Conservation (phyloP, 768 basidiomycete genomes). For the Grammothele lineata region DNA sequence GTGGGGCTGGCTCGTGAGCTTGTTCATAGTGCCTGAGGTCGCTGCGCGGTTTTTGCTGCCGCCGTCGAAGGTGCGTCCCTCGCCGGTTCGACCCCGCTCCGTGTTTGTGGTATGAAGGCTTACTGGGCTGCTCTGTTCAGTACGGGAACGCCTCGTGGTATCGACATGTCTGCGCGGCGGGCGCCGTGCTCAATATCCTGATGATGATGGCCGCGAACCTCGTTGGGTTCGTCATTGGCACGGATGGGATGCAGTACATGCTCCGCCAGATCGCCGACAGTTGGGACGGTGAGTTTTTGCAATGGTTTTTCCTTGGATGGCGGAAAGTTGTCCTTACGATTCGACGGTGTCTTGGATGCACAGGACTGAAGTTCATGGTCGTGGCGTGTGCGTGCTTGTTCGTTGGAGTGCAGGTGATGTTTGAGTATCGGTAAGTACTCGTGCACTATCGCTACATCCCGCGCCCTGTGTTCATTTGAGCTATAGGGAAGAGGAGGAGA, state of each 20-base stretch:
- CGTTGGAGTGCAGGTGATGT: slow-evolving; percentile 86
- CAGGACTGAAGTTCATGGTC: slow-evolving; percentile 66
- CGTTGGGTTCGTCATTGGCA: slow-evolving; percentile 90
- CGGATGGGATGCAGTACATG: slow-evolving; percentile 74
- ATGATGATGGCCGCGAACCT: slow-evolving; percentile 93
- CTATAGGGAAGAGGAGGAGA: slow-evolving; percentile 29
- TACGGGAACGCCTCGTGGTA: slow-evolving; percentile 73
- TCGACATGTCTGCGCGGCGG: slow-evolving; percentile 77
- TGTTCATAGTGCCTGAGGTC: slow-evolving; percentile 89
- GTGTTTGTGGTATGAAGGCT: not conserved
- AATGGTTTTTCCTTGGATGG: not conserved
- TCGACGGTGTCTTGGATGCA: no score
- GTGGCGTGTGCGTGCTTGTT: slow-evolving; percentile 64
- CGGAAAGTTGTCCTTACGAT: no score
- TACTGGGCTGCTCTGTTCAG: slow-evolving; percentile 33
- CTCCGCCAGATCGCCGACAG: slow-evolving; percentile 56
- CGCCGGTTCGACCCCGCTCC: no score
- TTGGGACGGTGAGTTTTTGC: slow-evolving; percentile 52
- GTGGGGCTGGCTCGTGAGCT: slow-evolving; percentile 94
- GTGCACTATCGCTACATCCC: not conserved
- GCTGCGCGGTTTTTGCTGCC: slow-evolving; percentile 58
- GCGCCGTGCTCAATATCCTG: slow-evolving; percentile 78
- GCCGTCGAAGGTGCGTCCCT: slow-evolving; percentile 46
- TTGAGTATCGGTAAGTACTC: slow-evolving; percentile 81
- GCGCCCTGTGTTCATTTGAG: not conserved